Percentiles rank a stretch among this genome's conserved stretches.
Evolutionary conservation across 1,284 basidiomycete species (phyloP).

Genomic region (Microbotryum violaceum): DNA sequence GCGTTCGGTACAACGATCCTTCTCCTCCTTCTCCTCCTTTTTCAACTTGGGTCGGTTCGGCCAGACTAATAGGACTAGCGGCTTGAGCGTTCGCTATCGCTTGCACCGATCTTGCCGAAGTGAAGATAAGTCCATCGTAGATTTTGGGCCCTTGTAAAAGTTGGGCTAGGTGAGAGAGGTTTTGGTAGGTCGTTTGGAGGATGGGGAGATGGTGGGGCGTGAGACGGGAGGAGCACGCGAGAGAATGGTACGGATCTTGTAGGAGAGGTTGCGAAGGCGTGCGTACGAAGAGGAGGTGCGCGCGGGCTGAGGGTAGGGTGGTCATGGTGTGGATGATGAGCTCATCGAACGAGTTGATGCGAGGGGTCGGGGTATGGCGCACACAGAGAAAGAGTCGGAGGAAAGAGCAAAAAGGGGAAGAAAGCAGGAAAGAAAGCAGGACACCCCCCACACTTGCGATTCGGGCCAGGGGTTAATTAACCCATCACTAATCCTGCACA

Average conservation of each 20-base stretch:
- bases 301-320: background rate
- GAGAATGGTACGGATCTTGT: conserved; percentile 50
- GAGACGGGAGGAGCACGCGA: background rate
- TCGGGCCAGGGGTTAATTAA: too few species aligned
- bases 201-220: conserved; percentile 53
- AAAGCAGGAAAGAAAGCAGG: too few species aligned
- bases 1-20: conserved; percentile 38
- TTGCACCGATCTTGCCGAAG: conserved; percentile 61
- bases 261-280: conserved; percentile 14
- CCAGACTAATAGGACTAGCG: too few species aligned
- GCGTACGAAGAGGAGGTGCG: conserved; percentile 31
- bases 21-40: background rate
- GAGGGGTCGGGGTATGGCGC: background rate
- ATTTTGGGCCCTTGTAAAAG: conserved; percentile 42
- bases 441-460: too few species aligned
- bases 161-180: conserved; percentile 47
- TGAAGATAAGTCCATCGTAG: conserved; percentile 58
- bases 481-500: too few species aligned
- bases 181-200: conserved; percentile 54
- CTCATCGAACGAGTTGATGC: too few species aligned
- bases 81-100: conserved; percentile 48
- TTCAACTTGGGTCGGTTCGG: too few species aligned
- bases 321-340: background rate
- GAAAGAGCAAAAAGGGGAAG: too few species aligned
- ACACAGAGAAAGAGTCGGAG: too few species aligned